Percentiles rank a stretch among this genome's conserved stretches.
Evolutionary conservation across 257 asterid species (phyloP).

Genomic region (Solanum neorickii): DNA sequence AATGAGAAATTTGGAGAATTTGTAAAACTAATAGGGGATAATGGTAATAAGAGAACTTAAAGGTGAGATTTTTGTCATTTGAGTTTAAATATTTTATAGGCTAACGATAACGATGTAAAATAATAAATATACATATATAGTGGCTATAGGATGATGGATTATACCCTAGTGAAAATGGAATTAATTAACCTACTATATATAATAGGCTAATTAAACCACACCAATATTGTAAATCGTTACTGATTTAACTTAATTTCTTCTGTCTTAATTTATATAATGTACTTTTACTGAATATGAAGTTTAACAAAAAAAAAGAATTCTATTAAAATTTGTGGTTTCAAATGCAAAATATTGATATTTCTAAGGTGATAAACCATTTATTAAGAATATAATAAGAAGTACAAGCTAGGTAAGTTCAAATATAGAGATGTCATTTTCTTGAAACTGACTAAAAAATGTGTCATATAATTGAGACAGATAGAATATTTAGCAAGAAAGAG

Average conservation of each 20-base stretch:
- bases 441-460: not conserved
- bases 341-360: no score
- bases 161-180: not conserved
- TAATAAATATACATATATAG: not conserved
- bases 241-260: no score
- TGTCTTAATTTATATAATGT: not conserved
- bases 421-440: not conserved
- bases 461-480: not conserved
- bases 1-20: no score
- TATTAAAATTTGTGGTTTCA: not conserved
- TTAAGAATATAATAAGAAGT: not conserved
- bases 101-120: not conserved
- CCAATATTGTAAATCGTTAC: not conserved
- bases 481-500: not conserved
- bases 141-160: no score
- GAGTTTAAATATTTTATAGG: not conserved
- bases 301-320: no score
- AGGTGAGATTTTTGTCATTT: no score
- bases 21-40: no score
- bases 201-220: not conserved
- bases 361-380: rapidly evolving
- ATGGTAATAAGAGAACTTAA: no score
- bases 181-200: not conserved
- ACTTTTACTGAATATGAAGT: no score
- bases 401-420: not conserved